Base-by-base conservation (phyloP, 352 stramenopile genomes). In the Globisporangium cylindrosporum region DNA sequence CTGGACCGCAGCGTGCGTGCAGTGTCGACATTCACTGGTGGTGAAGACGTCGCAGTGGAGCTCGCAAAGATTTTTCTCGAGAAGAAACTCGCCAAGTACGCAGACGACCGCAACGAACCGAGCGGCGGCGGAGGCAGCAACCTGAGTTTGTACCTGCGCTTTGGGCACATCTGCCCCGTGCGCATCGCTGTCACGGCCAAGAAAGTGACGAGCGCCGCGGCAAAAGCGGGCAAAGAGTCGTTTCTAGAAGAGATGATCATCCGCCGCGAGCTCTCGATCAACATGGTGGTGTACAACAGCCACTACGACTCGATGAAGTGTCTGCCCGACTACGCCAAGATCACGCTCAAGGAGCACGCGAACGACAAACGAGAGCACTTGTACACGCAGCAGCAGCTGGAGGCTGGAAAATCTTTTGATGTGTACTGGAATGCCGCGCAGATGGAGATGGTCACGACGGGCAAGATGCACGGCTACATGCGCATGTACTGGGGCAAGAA, bases 401-500 rank as follows among this genome's bases (percentile, higher is more conserved):
- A 99, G 69, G 63, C 72, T 5, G 97, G 73, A n/a, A 74, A 88
- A 69, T 99, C 97, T 0, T 94, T 97, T 63, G 98, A 99, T 75
- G 91, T 96, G 64, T 92, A 99, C 64, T 99, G 98, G 98, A 99
- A 99, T 76, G 97, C 97, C 3, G 97, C 97, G 24, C 97, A 99
- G 77, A 71, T 98, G 20, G 93, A 99, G 72, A 77, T 99, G 62
- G 88, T 99, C 4, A 71, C 85, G 51, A 94, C 96, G 54, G 98
- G 97, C 27, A 97, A 98, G 53, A 93, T 95, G 85, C 87, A 95
- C 71, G 86, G 88, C 71, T 97, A 93, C 74, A 93, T 96, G 86
- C 91, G 97, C 59, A 99, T 99, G 98, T 99, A 99, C 80, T 99
- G 98, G 98, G 97, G 92, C 48, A 99, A 99, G 80, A 99, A 99